These are phyloP conservation scores for Phialophora chinensis DNA, from an alignment of 2,329 filamentous ascomycete species.

Conservation along the genomic window DNA sequence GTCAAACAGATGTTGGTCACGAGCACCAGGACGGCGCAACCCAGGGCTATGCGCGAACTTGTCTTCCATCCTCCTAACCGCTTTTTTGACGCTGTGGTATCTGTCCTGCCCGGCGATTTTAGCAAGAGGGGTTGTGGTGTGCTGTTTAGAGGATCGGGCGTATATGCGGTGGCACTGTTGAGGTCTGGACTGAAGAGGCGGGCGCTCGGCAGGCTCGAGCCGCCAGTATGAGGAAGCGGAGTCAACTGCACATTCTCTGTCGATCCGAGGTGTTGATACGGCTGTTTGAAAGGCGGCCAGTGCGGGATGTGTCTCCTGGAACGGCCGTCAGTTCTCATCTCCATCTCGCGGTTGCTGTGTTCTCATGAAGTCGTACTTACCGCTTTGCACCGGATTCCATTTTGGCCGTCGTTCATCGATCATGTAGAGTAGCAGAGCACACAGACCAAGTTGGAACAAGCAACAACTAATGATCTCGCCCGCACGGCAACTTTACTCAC, in stretches of 20 bases:
- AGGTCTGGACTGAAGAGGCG: conserved; percentile 35
- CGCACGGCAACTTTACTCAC: conserved; percentile 5
- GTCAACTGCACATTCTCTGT: conserved; percentile 34
- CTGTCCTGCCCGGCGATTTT: conserved; percentile 21
- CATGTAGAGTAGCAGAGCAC: conserved; percentile 18
- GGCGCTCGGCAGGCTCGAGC: conserved; percentile 28
- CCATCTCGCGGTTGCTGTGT: not conserved
- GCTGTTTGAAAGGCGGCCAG: conserved; percentile 36
- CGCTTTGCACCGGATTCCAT: conserved; percentile 33
- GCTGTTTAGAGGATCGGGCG: conserved; percentile 28
- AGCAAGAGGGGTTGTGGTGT: conserved; percentile 27
- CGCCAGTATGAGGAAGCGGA: conserved; percentile 29
- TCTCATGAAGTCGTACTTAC: conserved; percentile 17
- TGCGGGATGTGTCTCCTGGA: conserved; percentile 32
- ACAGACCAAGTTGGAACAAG: conserved; percentile 2
- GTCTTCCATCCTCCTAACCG: conserved; percentile 35
- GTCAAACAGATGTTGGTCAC: conserved; percentile 35
- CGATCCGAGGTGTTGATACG: conserved; percentile 36
- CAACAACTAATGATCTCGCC: conserved; percentile 1
- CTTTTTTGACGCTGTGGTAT: conserved; percentile 13
- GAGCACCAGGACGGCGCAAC: conserved; percentile 31
- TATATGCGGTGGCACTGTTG: conserved; percentile 33
- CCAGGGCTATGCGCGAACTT: conserved; percentile 35
- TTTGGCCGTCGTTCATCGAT: conserved; percentile 8
- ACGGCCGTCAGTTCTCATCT: conserved; percentile 12